Evolutionary conservation across 2,329 filamentous ascomycete species (phyloP), one percentile per base, ranked within the genome.

Genomic region (Trichoderma cornu-damae): DNA sequence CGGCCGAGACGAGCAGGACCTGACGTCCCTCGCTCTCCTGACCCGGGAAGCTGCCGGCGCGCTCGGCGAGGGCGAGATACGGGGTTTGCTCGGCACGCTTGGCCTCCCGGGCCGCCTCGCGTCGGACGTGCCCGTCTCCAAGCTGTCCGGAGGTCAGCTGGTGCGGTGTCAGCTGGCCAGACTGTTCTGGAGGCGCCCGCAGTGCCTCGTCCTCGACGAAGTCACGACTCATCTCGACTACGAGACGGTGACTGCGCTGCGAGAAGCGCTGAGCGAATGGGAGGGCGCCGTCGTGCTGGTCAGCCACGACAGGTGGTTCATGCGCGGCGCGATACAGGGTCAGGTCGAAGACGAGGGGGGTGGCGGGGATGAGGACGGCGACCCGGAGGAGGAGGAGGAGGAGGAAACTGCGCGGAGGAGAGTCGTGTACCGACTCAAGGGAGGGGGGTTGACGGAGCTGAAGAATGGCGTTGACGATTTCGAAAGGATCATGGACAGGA

Each of bases 211-310:
- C 5, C 79, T 93, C 6, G 89, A 93, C 67, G 90, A 90, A 69
- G 86, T 90, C 22, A 94, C 89, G 6, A 93, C 90, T 1, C 90
- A 96, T 74, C 77, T 95, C 38, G 90, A 95, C 68, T 89, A 88
- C 61, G 84, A 94, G 71, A 93, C 88, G 0, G 88, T 93, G 22
- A 81, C 83, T 6, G 88, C 87, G 2, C 72, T 95, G 55, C 79
- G 87, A 1, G 77, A 81, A 22, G 87, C 86, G 2, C 69, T 95
- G 61, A 77, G 79, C 12, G 73, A 73, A 2, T 95, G 88, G 79
- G 80, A 85, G 56, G 90, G 90, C 0, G 89, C 89, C 0, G 79
- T 94, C 3, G 72, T 95, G 37, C 73, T 94, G 4, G 86, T 94
- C 4, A 90, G 85, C 34, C 90, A 95, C 73, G 90, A 95, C 69